Conservation (phyloP, 2,329 filamentous ascomycete genomes). For the Phialocephala subalpina region DNA sequence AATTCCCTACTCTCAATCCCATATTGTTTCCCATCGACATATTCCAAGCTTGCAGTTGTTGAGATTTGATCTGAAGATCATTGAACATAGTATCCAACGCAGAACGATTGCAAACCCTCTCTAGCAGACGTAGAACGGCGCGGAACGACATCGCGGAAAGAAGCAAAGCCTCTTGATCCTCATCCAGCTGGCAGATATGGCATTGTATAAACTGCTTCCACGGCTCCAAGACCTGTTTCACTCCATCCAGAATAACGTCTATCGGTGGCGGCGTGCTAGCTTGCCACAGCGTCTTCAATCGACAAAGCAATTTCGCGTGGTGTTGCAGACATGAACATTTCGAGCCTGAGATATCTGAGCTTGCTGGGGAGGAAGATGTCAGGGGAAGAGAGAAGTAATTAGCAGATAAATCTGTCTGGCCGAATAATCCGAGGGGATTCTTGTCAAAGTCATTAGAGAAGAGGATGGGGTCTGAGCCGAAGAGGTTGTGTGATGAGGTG, state of each 20-base stretch:
- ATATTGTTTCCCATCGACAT: neutral
- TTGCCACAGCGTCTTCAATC: slow-evolving; percentile 1
- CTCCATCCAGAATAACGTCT: neutral
- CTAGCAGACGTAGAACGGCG: neutral
- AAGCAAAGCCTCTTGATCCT: neutral
- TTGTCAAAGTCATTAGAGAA: slow-evolving; percentile 3
- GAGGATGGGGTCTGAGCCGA: slow-evolving; percentile 3
- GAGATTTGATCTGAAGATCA: neutral
- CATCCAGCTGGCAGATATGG: slow-evolving; percentile 4
- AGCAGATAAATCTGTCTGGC: neutral
- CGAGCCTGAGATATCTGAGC: neutral
- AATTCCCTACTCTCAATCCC: neutral
- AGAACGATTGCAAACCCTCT: neutral
- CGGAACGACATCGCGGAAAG: neutral
- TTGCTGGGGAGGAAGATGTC: neutral
- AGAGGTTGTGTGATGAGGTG: neutral
- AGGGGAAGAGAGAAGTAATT: slow-evolving; percentile 2
- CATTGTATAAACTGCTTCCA: slow-evolving; percentile 10
- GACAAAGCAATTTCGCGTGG: neutral
- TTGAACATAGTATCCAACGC: neutral
- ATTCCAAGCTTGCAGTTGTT: neutral
- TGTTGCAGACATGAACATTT: slow-evolving; percentile 1
- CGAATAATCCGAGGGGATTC: neutral
- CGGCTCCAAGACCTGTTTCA: slow-evolving; percentile 1
- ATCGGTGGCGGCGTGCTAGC: neutral